A percentile compares a stretch with the other conserved stretches of the same genome.
These are phyloP conservation scores for Lolium perenne DNA, from an alignment of 176 grass and related monocot species.

Conservation along the genomic window DNA sequence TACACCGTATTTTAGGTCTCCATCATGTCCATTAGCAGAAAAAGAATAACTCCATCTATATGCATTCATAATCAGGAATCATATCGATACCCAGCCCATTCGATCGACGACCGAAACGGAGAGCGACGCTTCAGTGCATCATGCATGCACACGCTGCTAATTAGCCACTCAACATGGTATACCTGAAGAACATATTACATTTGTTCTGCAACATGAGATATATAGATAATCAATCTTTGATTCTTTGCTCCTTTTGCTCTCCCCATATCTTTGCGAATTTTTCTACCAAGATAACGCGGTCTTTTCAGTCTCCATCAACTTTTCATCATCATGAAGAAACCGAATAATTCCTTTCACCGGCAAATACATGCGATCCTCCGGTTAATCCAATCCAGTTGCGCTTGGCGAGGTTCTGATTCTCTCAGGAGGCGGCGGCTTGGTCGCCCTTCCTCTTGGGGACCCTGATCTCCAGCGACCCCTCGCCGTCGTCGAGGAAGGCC, in stretches of 20 bases:
- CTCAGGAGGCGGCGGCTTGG: constrained; percentile 42
- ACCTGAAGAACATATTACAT: not conserved
- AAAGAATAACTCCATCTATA: constrained; percentile 23
- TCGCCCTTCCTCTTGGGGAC: constrained; percentile 60
- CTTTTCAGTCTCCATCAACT: constrained; percentile 13
- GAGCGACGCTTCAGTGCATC: not conserved
- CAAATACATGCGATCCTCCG: constrained; percentile 5
- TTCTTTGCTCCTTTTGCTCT: not conserved
- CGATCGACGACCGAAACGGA: constrained; percentile 27
- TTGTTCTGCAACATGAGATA: not conserved
- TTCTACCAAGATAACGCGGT: constrained; percentile 19
- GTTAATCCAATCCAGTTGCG: constrained; percentile 33
- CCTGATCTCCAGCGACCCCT: constrained; percentile 72
- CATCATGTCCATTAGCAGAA: not conserved
- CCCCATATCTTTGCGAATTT: constrained; percentile 45
- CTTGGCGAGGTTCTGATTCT: constrained; percentile 36
- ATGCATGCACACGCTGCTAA: not conserved
- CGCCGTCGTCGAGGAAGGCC: constrained; percentile 71
- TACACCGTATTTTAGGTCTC: constrained; percentile 17
- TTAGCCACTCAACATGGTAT: constrained; percentile 20
- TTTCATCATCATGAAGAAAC: constrained; percentile 2
- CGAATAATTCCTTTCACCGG: constrained; percentile 5
- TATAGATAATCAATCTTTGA: not conserved
- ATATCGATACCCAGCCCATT: constrained; percentile 26
- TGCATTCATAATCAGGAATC: not conserved